phyloP scores from a whole-genome alignment of 2,329 filamentous ascomycete species.

The Hypoxylon sp. region DNA sequence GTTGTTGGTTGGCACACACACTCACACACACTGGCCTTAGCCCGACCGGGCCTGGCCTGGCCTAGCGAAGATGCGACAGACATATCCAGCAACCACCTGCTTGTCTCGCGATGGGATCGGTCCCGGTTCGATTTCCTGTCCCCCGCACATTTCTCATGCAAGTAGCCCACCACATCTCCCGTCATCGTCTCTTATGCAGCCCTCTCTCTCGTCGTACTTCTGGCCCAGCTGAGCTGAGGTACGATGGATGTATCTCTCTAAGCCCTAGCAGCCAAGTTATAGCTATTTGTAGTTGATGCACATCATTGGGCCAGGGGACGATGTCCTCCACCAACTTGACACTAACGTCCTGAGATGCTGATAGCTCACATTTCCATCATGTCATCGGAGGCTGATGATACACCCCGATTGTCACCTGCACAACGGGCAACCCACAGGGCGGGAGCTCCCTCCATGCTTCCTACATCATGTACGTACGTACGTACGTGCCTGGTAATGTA shows the following conservation, averaged over 20 bases:
- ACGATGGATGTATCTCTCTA: conserved; percentile 23
- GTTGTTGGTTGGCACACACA: conserved; percentile 37
- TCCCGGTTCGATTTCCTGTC: conserved; percentile 48
- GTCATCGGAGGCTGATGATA: conserved; percentile 45
- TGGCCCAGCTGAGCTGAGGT: conserved; percentile 37
- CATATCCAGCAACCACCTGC: conserved; percentile 29
- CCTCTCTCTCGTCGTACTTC: conserved; percentile 29
- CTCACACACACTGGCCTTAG: conserved; percentile 18
- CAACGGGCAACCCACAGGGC: conserved; percentile 35
- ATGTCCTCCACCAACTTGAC: conserved; percentile 26
- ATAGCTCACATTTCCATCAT: conserved; percentile 42
- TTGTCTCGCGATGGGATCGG: conserved; percentile 46
- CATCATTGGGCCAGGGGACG: conserved; percentile 38
- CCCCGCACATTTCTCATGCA: conserved; percentile 53
- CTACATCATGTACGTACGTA: conserved; percentile 30
- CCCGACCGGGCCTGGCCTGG: conserved; percentile 20
- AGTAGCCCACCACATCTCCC: conserved; percentile 51
- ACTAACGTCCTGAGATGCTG: conserved; percentile 34
- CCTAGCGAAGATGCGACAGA: conserved; percentile 34
- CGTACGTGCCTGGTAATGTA: neutral
- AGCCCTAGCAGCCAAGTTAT: conserved; percentile 25
- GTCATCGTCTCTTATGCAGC: conserved; percentile 48
- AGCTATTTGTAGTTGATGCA: conserved; percentile 30
- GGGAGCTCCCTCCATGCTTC: conserved; percentile 42
- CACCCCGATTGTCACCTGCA: conserved; percentile 44